Base-by-base conservation (phyloP, 768 basidiomycete species). In the Phylloporus sp. region DNA sequence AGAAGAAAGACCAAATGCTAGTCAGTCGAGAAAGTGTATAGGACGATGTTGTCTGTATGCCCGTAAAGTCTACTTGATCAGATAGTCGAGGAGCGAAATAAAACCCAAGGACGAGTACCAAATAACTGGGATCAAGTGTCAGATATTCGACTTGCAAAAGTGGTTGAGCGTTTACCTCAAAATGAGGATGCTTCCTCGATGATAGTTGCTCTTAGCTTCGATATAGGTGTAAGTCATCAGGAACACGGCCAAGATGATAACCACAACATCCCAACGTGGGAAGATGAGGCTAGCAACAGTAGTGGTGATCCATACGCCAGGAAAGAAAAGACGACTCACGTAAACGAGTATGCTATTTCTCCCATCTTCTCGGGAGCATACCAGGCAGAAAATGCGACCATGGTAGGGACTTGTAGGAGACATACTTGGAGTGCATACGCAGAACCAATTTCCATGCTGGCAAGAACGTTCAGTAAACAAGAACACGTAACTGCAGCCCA, bases 391-490 rank as follows among this genome's bases (percentile, higher is more conserved):
- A 99, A 98, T 0, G 93, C 95, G 13, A 99, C 93, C 95, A 99
- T 98, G 3, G 94, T 92, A 3, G 97, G 97, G 28, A 98, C 93
- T 70, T 99, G 97, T 13, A 99, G 78, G 47, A 99, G 76, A 69
- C 97, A 99, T 15, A 99, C 97, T 70, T 99, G 97, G 3, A 99
- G 78, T 5, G 97, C 97, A 70, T 99, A 99, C 5, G 97, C 97
- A 1, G 97, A 98, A 13, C 97, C 97, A 61, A 99, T 98, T 72
- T 98, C 97, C 94, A 98, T 97, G 68, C 95, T 97, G 57, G 22
- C 22, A n/a, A 42, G 20, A 20, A 32, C 38, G 50, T 36, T 52
- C 47, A 58, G 42, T 9, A 36, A 26, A 26, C 24, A 40, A 47
- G n/a, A 8, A n/a, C 2, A 2, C 3, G 23, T 5, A 3, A 29